phyloP scores from a whole-genome alignment of 2,329 filamentous ascomycete species.

The Mycogone perniciosa region DNA sequence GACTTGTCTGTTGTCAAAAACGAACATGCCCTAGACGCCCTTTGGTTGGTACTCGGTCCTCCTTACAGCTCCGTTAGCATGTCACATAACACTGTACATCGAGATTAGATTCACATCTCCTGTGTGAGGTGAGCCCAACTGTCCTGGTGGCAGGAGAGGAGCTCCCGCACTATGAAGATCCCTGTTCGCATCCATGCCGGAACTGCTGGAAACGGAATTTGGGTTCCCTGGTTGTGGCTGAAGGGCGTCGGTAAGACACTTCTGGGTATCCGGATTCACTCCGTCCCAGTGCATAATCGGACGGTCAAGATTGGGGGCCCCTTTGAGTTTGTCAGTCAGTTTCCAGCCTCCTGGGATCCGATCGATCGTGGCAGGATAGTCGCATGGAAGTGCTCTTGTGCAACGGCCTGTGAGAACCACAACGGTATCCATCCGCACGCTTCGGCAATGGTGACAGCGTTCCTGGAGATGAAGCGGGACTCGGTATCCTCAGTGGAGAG shows the following conservation, averaged over 20 bases:
- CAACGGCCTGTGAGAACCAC: slow-evolving; percentile 6
- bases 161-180: not conserved
- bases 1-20: not conserved
- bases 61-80: no score
- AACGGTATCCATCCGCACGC: slow-evolving; percentile 9
- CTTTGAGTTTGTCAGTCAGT: not conserved
- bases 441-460: slow-evolving; percentile 12
- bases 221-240: not conserved
- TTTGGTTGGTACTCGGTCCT: no score
- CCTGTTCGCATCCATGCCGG: slow-evolving; percentile 10
- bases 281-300: not conserved
- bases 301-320: not conserved
- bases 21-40: not conserved
- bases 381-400: slow-evolving; percentile 8
- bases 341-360: slow-evolving; percentile 11
- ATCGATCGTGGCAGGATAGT: slow-evolving; percentile 12
- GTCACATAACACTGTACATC: no score
- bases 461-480: slow-evolving; percentile 14
- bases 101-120: no score
- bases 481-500: slow-evolving; percentile 10
- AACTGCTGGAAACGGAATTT: slow-evolving; percentile 16
- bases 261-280: not conserved
- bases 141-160: no score
- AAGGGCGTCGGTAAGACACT: not conserved
- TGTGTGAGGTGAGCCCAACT: no score